Base-by-base conservation (phyloP, 2,329 filamentous ascomycete species). In the Aspergillus floridensis region DNA sequence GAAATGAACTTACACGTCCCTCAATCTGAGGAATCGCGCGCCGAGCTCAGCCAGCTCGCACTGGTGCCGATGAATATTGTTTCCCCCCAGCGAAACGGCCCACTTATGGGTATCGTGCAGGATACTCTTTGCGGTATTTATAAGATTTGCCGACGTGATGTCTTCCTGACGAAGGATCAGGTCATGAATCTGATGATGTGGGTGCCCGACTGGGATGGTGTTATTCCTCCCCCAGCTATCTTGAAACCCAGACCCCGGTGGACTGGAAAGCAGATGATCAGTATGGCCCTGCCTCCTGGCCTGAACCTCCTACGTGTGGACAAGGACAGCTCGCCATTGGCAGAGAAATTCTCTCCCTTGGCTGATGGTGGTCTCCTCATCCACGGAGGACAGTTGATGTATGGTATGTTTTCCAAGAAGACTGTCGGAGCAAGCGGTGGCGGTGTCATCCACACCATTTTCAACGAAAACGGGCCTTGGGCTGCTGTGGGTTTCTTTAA, bases 1-100 rank as follows among this genome's bases (percentile, higher is more conserved):
- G 95, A 99, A 79, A 99, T 99, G 95, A 99, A 99, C 74, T 86
- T 99, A 80, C 95, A 99, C 84, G 96, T 99, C 55, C 96, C 95
- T 4, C 95, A 99, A 73, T 95, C 91, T 41, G 93, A 99, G 73
- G 96, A 99, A 77, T 96, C 96, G 35, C 90, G 95, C 61, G 92
- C 96, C 49, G 95, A 99, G 77, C 87, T 99, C 68, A 91, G 88
- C 76, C 89, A 98, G 74, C 85, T 99, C 14, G 98, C 93, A 76
- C 89, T 98, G 84, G 95, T 99, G n/a, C 95, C 95, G 0, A 85
- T 95, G 68, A 97, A 99, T 76, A 98, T 99, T 70, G 96, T 99
- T 10, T 99, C 96, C 2, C 95, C 95, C 4, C 95, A 99, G 77
- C 88, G 93, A 72, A 99, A 99, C 77, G 90, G 91, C 59, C 96